These are phyloP conservation scores for Vigna radiata DNA, from an alignment of 306 rosid genomes.

Conservation along the genomic window DNA sequence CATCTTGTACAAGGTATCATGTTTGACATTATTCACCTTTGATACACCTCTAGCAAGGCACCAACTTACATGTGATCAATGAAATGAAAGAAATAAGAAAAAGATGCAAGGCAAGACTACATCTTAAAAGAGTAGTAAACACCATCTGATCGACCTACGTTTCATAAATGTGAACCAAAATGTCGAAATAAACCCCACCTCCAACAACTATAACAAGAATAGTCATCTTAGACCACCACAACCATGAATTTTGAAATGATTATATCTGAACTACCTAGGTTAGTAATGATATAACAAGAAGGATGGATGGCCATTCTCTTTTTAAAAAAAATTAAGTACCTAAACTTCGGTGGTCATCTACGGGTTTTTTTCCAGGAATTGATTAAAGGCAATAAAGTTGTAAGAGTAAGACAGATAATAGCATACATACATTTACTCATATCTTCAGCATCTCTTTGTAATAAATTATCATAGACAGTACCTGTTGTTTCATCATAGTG, in stretches of 20 bases:
- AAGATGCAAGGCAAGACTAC: background rate
- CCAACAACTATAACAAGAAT: slow-evolving; percentile 1
- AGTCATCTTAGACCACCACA: background rate
- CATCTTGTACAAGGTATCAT: slow-evolving; percentile 98
- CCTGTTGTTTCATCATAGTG: slow-evolving; percentile 2
- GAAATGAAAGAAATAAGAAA: background rate
- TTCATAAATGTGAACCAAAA: background rate
- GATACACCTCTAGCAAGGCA: slow-evolving; percentile 12
- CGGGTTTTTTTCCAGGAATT: background rate
- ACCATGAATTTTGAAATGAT: slow-evolving; percentile 18
- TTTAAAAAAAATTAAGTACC: background rate
- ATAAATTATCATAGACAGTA: background rate
- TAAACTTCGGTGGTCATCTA: background rate
- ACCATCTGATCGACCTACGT: background rate
- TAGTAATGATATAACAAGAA: slow-evolving; percentile 1
- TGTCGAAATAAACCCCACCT: background rate
- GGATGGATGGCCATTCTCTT: slow-evolving; percentile 5
- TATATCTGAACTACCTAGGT: slow-evolving; percentile 17
- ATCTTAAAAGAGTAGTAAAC: background rate
- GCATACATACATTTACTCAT: background rate
- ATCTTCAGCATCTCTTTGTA: background rate
- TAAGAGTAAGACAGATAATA: background rate
- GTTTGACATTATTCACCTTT: slow-evolving; percentile 14
- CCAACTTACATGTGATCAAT: slow-evolving; percentile 8
- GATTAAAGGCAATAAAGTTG: slow-evolving; percentile 5